phyloP scores from a whole-genome alignment of 768 basidiomycete genomes.

The Lentinula lateritia region DNA sequence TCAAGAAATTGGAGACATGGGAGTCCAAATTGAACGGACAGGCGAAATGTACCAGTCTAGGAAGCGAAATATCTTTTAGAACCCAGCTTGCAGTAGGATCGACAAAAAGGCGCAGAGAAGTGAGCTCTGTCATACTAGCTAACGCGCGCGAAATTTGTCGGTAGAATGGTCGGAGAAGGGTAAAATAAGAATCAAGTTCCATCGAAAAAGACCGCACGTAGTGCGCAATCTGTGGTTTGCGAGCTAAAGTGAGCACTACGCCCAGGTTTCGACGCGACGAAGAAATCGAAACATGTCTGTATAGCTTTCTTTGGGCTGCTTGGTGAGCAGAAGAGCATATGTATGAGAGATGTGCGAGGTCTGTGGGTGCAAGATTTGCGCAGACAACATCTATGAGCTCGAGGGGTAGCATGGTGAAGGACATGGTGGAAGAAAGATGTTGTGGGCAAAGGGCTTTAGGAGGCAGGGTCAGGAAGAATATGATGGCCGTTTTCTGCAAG shows the following conservation, averaged over 20 bases:
- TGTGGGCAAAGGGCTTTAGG: constrained; percentile 4
- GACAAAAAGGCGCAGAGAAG: constrained; percentile 50
- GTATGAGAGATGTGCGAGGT: constrained; percentile 47
- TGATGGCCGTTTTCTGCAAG: constrained; percentile 31
- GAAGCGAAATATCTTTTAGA: constrained; percentile 34
- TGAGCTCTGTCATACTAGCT: constrained; percentile 54
- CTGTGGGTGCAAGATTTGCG: constrained; percentile 18
- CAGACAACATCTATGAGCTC: constrained; percentile 60
- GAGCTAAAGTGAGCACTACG: constrained; percentile 52
- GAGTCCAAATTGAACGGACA: constrained; percentile 59
- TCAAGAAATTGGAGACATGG: constrained; percentile 55
- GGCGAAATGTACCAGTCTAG: constrained; percentile 48
- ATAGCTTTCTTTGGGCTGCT: constrained; percentile 58
- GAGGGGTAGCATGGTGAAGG: constrained; percentile 42
- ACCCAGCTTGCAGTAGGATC: constrained; percentile 52
- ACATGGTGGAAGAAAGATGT: constrained; percentile 28
- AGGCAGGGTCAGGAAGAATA: constrained; percentile 16
- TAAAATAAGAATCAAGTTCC: constrained; percentile 35
- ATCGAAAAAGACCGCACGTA: constrained; percentile 61
- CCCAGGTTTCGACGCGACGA: constrained; percentile 36
- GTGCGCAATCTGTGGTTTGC: constrained; percentile 48
- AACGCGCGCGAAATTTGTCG: constrained; percentile 46
- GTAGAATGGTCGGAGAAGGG: constrained; percentile 44
- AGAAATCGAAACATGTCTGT: constrained; percentile 49
- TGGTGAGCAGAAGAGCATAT: constrained; percentile 35